Evolutionary conservation across 192 early-diverging fungal genomes (phyloP).

Genomic region (Anaeromyces robustus): DNA sequence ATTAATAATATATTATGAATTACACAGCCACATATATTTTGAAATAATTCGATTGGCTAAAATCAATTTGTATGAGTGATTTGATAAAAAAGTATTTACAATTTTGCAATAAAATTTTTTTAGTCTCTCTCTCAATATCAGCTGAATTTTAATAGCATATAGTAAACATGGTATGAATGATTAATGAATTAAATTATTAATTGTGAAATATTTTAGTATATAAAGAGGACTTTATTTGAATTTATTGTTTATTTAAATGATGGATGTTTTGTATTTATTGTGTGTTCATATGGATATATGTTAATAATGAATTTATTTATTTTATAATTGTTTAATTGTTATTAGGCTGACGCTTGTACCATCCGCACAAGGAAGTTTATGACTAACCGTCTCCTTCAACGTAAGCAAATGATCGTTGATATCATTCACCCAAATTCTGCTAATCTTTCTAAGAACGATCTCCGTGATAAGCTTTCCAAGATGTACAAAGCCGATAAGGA

Average conservation of each 20-base stretch:
- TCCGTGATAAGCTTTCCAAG: conserved; percentile 88
- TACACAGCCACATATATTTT: not conserved
- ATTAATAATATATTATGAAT: not conserved
- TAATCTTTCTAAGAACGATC: conserved; percentile 81
- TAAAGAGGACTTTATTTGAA: too few relatives aligned
- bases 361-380: conserved; percentile 98
- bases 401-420: conserved; percentile 96
- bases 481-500: conserved; percentile 86
- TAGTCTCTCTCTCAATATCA: not conserved
- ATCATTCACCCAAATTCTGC: conserved; percentile 86
- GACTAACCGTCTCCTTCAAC: conserved; percentile 92
- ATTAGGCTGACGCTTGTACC: conserved; percentile 76
- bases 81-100: not conserved
- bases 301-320: too few relatives aligned
- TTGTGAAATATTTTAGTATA: too few relatives aligned
- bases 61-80: not conserved
- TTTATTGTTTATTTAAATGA: not conserved
- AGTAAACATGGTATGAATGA: not conserved
- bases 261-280: not conserved
- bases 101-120: not conserved
- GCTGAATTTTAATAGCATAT: not conserved
- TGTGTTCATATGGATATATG: too few relatives aligned
- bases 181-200: not conserved
- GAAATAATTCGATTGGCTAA: not conserved
- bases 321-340: not conserved